Evolutionary conservation across 2,329 filamentous ascomycete genomes (phyloP), one percentile per base, ranked within the genome.

Genomic region (Penicillium brasilianum): DNA sequence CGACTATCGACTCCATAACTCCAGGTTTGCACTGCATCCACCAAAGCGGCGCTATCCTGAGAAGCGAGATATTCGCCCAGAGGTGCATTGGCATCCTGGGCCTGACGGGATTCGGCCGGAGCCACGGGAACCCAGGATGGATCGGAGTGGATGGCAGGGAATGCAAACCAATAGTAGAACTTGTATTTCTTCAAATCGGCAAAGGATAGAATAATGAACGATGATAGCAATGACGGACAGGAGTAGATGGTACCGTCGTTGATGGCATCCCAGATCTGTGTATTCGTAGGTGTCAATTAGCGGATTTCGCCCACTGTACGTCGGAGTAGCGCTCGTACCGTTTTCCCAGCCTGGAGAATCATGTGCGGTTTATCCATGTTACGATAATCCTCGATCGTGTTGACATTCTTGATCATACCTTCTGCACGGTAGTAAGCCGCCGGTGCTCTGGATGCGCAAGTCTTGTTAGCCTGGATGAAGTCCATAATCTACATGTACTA

Each of bases 101-200:
- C 36, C 51, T 54, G 25, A 30, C 25, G 11, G 59, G 53, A 52
- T n/a, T 58, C 18, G 5, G 74, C 69, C 4, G 64, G 53, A 30
- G 73, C 64, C 36, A 83, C 77, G 55, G 88, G 82, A 69, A 86
- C 89, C 95, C 95, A 99, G 30, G 85, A 82, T 1, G 92, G 92
- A 57, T 94, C 89, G 4, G 94, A 96, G 74, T 96, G 93, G 48
- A 99, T 84, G 16, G 94, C 93, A 0, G 95, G 95, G 72, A 96
- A 99, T 5, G 90, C 94, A 77, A 98, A 98, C 88, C 96, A 96
- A 79, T 98, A 98, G n/a, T 90, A 92, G 75, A 98, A 97, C 65
- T 89, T 92, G 80, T 98, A 98, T 74, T 96, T 97, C 77, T 99
- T 99, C 36, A 99, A 85, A 74, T 99, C 94, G 64, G 95, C 94